Conservation (phyloP, 192 early-diverging fungal genomes). For the Coemansia sp. region DNA sequence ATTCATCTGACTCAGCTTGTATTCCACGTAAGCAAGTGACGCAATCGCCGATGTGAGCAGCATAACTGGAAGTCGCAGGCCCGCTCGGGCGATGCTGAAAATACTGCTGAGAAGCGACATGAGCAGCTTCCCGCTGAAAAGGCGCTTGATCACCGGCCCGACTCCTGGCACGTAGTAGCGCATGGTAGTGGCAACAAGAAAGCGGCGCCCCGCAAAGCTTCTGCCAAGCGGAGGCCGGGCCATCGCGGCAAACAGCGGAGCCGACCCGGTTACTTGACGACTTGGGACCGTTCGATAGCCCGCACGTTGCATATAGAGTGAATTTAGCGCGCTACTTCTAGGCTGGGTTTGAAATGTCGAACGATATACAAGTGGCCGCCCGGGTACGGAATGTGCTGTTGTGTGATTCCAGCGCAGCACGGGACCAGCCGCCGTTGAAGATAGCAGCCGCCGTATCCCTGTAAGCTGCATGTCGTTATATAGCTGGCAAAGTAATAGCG, state of each 20-base stretch:
- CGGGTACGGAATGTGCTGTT: not conserved
- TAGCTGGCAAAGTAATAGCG: not conserved
- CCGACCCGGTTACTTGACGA: not conserved
- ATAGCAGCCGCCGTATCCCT: slow-evolving; percentile 10
- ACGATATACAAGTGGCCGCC: not conserved
- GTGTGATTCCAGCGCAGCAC: not conserved
- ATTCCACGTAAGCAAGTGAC: slow-evolving; percentile 48
- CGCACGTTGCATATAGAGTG: slow-evolving; percentile 4
- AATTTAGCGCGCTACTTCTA: not conserved
- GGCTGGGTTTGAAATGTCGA: slow-evolving; percentile 2
- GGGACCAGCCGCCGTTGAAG: not conserved
- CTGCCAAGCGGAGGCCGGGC: slow-evolving; percentile 13
- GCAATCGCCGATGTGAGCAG: slow-evolving; percentile 46
- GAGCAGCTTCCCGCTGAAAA: slow-evolving; percentile 26
- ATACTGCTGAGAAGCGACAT: slow-evolving; percentile 32
- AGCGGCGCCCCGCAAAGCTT: slow-evolving; percentile 27
- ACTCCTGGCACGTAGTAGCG: slow-evolving; percentile 43
- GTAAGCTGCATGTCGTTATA: slow-evolving; percentile 18
- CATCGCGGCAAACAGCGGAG: slow-evolving; percentile 5
- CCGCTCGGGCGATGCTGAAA: slow-evolving; percentile 11
- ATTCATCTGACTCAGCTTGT: slow-evolving; percentile 49
- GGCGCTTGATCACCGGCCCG: slow-evolving; percentile 21
- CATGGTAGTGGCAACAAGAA: slow-evolving; percentile 36
- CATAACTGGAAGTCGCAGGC: slow-evolving; percentile 45
- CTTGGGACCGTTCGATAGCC: slow-evolving; percentile 8